A percentile compares a stretch with the other conserved stretches of the same genome.
Conservation (phyloP, 1,284 basidiomycete species). For the Cerioporus squamosus region DNA sequence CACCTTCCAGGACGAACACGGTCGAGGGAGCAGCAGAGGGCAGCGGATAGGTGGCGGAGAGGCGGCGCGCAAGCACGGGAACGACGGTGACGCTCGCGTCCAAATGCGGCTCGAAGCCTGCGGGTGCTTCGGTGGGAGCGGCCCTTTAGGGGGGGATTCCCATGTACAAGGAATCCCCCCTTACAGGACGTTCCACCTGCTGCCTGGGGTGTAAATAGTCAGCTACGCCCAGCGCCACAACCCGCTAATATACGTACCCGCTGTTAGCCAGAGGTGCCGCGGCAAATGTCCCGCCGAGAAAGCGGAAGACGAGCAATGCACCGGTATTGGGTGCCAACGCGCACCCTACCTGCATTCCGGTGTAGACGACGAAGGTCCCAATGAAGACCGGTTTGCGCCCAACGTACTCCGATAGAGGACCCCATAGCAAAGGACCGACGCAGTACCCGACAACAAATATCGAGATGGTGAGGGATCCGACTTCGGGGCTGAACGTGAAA, state of each 20-base stretch:
- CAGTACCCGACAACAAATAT: constrained; percentile 51
- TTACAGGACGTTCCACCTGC: too few species aligned
- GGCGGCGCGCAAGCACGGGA: too few species aligned
- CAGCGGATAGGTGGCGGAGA: too few species aligned
- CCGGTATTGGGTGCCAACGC: constrained; percentile 63
- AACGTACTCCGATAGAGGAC: constrained; percentile 59
- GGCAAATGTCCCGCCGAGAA: constrained; percentile 64
- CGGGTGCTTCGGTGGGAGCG: too few species aligned
- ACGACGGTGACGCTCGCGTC: too few species aligned
- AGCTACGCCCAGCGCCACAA: background rate
- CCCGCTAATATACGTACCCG: constrained; percentile 20
- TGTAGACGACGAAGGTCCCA: constrained; percentile 37
- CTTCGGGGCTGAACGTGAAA: constrained; percentile 60
- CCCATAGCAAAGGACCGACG: constrained; percentile 68
- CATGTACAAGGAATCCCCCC: too few species aligned
- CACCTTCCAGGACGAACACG: too few species aligned
- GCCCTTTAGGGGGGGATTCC: too few species aligned
- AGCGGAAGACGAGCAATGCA: constrained; percentile 65
- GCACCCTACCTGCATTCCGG: constrained; percentile 64
- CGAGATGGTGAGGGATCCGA: constrained; percentile 41
- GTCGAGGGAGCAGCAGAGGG: too few species aligned
- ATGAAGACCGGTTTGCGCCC: constrained; percentile 73
- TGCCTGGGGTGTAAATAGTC: too few species aligned
- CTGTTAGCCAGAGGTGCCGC: constrained; percentile 46
- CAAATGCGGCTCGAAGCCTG: too few species aligned